Conservation (phyloP, 805 yeast genomes). For the Suhomyces sp. region DNA sequence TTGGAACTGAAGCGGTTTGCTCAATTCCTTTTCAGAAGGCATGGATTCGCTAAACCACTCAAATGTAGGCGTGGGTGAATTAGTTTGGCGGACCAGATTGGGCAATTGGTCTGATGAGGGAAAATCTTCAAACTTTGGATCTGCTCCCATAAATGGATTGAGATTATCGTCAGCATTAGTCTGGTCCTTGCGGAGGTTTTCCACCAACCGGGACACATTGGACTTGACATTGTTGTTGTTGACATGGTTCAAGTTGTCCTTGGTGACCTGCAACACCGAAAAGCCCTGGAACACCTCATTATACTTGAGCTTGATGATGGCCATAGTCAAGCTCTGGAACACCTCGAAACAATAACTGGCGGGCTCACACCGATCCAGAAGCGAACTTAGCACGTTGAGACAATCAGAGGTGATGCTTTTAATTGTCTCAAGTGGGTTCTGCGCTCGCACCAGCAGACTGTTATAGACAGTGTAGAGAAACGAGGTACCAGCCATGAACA, state of each 20-base stretch:
- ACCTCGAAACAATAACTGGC: conserved; percentile 70
- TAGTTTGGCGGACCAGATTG: neutral
- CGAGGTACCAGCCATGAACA: conserved; percentile 87
- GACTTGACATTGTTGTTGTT: conserved; percentile 31
- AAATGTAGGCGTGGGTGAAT: conserved; percentile 10
- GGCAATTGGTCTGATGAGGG: neutral
- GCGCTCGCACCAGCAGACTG: conserved; percentile 50
- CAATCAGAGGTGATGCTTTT: conserved; percentile 52
- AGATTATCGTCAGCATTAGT: neutral
- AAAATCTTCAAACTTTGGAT: neutral
- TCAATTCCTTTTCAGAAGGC: neutral
- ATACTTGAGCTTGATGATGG: conserved; percentile 59
- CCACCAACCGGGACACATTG: conserved; percentile 38
- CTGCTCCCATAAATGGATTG: conserved; percentile 5
- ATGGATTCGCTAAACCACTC: conserved; percentile 34
- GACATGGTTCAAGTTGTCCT: conserved; percentile 6
- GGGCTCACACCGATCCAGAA: conserved; percentile 73
- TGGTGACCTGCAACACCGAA: conserved; percentile 4
- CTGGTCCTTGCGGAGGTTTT: conserved; percentile 18
- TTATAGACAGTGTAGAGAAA: conserved; percentile 75
- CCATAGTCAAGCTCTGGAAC: conserved; percentile 68
- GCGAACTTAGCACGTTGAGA: conserved; percentile 54
- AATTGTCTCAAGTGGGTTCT: conserved; percentile 43
- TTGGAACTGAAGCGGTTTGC: neutral
- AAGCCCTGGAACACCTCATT: conserved; percentile 28